Percentiles rank a stretch among this genome's conserved stretches.
Evolutionary conservation across 176 grass and related monocot species (phyloP).

Genomic region (Miscanthus lutarioriparius): DNA sequence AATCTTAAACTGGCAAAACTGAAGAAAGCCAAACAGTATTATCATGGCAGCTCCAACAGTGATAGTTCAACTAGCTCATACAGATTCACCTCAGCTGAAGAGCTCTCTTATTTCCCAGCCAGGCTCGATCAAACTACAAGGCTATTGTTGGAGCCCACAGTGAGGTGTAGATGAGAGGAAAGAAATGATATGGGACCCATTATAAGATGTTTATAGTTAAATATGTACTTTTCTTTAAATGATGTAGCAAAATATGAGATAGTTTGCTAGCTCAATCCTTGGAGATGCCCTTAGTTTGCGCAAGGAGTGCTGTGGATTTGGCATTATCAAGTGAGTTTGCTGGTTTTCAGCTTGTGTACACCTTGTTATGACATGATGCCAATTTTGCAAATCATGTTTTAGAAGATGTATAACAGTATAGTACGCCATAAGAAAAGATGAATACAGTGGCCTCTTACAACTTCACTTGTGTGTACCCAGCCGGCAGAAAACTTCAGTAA

Average conservation of each 20-base stretch:
- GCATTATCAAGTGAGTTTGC: background rate
- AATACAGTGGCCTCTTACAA: constrained; percentile 11
- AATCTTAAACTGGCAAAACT: background rate
- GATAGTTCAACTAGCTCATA: background rate
- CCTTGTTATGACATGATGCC: background rate
- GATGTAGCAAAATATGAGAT: background rate
- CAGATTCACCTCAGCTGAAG: background rate
- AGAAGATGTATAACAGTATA: background rate
- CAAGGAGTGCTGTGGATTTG: constrained; percentile 9
- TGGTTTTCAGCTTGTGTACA: background rate
- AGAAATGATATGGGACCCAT: background rate
- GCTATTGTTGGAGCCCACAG: background rate
- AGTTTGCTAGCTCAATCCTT: background rate
- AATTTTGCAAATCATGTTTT: constrained; percentile 5
- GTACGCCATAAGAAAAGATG: background rate
- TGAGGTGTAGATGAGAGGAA: background rate
- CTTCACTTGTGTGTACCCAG: constrained; percentile 9
- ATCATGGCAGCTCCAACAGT: background rate
- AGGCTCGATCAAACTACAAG: background rate
- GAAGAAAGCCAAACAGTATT: background rate
- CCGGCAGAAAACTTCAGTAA: background rate
- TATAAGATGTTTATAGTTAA: background rate
- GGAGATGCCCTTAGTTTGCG: background rate
- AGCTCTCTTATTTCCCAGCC: background rate
- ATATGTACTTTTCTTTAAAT: background rate